phyloP scores from a whole-genome alignment of 768 basidiomycete species.

The Boletus edulis region DNA sequence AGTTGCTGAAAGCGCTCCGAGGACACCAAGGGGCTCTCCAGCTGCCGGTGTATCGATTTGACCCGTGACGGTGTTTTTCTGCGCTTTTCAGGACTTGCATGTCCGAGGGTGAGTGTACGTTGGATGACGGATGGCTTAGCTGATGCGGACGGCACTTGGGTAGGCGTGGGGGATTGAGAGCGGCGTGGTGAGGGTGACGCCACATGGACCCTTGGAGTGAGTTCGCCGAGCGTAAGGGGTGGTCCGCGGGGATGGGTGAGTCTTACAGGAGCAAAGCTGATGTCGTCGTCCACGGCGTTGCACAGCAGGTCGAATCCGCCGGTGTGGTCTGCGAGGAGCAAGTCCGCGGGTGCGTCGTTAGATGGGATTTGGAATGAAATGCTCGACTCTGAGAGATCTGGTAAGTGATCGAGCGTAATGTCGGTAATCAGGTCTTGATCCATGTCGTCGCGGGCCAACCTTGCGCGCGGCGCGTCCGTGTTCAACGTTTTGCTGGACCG shows the following conservation, averaged over 20 bases:
- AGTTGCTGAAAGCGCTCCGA: constrained; percentile 26
- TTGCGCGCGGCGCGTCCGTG: constrained; percentile 4
- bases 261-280: constrained; percentile 37
- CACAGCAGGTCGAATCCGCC: constrained; percentile 40
- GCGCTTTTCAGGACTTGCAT: constrained; percentile 13
- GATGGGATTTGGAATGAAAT: constrained; percentile 51
- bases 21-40: constrained; percentile 19
- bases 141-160: constrained; percentile 2
- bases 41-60: background rate
- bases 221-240: constrained; percentile 37
- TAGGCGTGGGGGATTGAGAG: constrained; percentile 13
- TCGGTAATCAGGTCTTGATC: constrained; percentile 31
- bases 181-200: background rate
- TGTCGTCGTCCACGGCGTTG: constrained; percentile 26
- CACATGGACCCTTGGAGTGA: constrained; percentile 37
- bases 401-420: constrained; percentile 52
- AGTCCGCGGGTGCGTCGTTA: constrained; percentile 29
- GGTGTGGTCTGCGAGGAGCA: constrained; percentile 42
- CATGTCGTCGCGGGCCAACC: constrained; percentile 5
- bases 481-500: constrained; percentile 8
- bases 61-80: constrained; percentile 3
- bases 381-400: constrained; percentile 46
- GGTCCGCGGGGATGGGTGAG: constrained; percentile 27
- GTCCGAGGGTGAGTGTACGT: constrained; percentile 10
- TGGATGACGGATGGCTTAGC: constrained; percentile 15